Evolutionary conservation across 352 stramenopile species (phyloP).

Genomic region (Globisporangium sylvaticum): DNA sequence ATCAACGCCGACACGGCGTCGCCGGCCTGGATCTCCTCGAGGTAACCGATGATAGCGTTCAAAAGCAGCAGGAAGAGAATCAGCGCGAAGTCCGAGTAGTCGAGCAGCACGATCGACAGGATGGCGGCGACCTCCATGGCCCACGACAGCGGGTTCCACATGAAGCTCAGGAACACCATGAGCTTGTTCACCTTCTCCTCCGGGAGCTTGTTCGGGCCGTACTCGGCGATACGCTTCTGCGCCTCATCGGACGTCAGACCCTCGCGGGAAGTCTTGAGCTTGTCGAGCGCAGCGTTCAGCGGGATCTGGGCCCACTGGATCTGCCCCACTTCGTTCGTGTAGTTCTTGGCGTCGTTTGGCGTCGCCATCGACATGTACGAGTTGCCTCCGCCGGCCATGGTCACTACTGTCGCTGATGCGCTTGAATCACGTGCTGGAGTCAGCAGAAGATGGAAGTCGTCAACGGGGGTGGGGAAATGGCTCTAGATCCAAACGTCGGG

Average conservation of each 20-base stretch:
- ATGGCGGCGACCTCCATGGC: slow-evolving; percentile 76
- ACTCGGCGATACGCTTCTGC: slow-evolving; percentile 65
- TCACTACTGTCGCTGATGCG: slow-evolving; percentile 18
- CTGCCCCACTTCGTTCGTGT: slow-evolving; percentile 73
- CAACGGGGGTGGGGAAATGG: background rate
- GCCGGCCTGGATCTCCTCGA: slow-evolving; percentile 83
- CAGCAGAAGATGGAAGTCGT: background rate
- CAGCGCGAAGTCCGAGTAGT: slow-evolving; percentile 72
- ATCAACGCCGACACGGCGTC: slow-evolving; percentile 89
- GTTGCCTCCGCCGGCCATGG: slow-evolving; percentile 52
- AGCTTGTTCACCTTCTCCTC: slow-evolving; percentile 79
- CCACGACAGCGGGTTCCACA: slow-evolving; percentile 84
- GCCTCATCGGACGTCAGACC: slow-evolving; percentile 74
- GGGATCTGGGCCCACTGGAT: slow-evolving; percentile 72
- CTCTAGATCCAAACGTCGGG: slow-evolving; percentile 13
- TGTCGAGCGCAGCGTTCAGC: slow-evolving; percentile 77
- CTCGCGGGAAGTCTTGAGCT: slow-evolving; percentile 68
- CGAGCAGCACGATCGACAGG: slow-evolving; percentile 69
- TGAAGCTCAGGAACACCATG: slow-evolving; percentile 71
- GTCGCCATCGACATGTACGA: slow-evolving; percentile 79
- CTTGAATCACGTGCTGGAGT: slow-evolving; percentile 5
- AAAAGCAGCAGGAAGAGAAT: slow-evolving; percentile 70
- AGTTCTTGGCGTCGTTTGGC: slow-evolving; percentile 75
- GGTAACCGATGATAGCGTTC: slow-evolving; percentile 75
- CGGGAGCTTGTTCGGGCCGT: slow-evolving; percentile 80